These are phyloP conservation scores for Epichloe brachyelytri DNA, from an alignment of 2,329 filamentous ascomycete genomes.

Conservation along the genomic window DNA sequence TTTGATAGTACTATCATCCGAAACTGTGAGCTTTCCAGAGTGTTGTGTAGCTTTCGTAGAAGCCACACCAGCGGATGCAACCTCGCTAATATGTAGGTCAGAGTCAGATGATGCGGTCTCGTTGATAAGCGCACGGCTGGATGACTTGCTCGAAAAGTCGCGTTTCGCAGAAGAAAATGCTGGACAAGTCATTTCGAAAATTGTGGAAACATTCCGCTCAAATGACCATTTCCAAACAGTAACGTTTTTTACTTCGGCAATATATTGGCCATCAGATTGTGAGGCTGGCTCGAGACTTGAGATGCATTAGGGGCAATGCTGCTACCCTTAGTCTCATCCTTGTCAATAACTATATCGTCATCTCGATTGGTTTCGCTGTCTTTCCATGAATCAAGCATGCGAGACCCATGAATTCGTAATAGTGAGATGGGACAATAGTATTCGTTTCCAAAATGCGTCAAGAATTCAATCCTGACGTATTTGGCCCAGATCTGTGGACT, in stretches of 20 bases:
- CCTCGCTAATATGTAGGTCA: neutral
- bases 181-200: slow-evolving; percentile 1
- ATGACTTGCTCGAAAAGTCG: neutral
- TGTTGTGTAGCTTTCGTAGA: neutral
- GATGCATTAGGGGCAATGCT: neutral
- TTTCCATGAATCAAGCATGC: slow-evolving; percentile 89
- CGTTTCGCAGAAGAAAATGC: neutral
- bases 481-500: slow-evolving; percentile 93
- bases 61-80: neutral
- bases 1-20: neutral
- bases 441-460: slow-evolving; percentile 90
- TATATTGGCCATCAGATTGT: neutral
- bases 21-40: neutral
- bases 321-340: slow-evolving; percentile 9
- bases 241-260: neutral
- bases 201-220: neutral
- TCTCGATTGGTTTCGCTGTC: slow-evolving; percentile 59
- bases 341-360: slow-evolving; percentile 39
- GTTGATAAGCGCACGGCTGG: neutral
- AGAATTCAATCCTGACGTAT: slow-evolving; percentile 81
- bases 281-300: neutral
- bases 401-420: slow-evolving; percentile 84
- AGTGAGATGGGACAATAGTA: slow-evolving; percentile 92
- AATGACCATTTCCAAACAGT: neutral
- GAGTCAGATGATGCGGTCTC: neutral